phyloP scores from a whole-genome alignment of 257 asterid genomes.

The Petunia secreta region DNA sequence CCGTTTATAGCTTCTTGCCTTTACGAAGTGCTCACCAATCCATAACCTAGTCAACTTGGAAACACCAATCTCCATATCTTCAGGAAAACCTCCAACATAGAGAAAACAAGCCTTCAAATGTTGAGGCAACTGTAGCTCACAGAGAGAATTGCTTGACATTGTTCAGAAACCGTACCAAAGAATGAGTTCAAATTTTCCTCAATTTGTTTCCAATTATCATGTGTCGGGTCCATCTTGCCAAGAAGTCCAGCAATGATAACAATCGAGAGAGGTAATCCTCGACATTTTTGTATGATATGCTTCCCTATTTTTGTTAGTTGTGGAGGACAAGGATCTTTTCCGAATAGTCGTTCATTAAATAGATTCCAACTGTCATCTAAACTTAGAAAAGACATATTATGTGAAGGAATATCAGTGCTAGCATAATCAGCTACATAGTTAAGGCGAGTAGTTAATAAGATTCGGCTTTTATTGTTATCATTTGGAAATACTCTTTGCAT shows the following conservation, averaged over 20 bases:
- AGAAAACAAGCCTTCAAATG: constrained; percentile 31
- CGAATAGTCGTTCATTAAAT: background rate
- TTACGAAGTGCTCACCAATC: constrained; percentile 31
- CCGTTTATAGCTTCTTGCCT: background rate
- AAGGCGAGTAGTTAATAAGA: constrained; percentile 28
- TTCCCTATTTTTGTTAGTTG: background rate
- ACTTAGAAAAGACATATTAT: constrained; percentile 1
- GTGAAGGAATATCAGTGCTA: background rate
- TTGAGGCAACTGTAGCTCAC: constrained; percentile 30
- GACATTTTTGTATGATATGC: background rate
- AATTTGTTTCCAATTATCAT: constrained; percentile 11
- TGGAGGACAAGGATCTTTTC: constrained; percentile 2
- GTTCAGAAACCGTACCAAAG: background rate
- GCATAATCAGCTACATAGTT: background rate
- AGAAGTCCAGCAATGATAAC: background rate
- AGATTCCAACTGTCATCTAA: constrained; percentile 28
- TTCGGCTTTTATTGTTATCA: constrained; percentile 24
- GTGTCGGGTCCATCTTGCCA: background rate
- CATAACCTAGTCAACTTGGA: constrained; percentile 4
- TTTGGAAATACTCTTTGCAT: constrained; percentile 21
- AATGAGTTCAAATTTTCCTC: constrained; percentile 15
- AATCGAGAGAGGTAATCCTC: constrained; percentile 13
- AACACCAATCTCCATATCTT: constrained; percentile 11
- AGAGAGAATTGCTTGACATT: constrained; percentile 24
- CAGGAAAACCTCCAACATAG: constrained; percentile 25